These are phyloP conservation scores for Aspergillus sp. DNA, from an alignment of 2,329 filamentous ascomycete genomes.

Conservation along the genomic window DNA sequence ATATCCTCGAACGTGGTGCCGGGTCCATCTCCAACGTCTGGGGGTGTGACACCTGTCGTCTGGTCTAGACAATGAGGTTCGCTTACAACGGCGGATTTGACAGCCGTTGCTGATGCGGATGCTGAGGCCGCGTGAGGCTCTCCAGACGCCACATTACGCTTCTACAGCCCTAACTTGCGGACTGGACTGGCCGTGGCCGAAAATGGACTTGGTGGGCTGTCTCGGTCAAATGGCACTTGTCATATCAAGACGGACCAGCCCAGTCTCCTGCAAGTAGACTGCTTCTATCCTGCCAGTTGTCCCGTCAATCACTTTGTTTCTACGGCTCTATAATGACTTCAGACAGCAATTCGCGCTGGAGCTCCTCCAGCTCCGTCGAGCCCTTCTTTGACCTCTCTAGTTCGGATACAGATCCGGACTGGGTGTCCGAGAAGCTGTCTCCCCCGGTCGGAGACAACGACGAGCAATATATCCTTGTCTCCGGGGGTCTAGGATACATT, in stretches of 20 bases:
- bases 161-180: too few species aligned
- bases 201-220: neutral
- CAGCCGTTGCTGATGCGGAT: too few species aligned
- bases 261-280: too few species aligned
- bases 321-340: neutral
- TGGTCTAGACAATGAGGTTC: neutral
- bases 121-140: neutral
- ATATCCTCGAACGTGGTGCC: neutral
- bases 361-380: neutral
- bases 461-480: slow-evolving; percentile 39
- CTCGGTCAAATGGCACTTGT: too few species aligned
- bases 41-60: neutral
- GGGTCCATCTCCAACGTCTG: neutral
- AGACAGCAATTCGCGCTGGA: neutral
- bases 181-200: too few species aligned
- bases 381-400: neutral
- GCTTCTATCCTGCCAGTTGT: neutral
- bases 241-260: too few species aligned
- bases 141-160: neutral
- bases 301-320: neutral
- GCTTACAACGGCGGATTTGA: too few species aligned
- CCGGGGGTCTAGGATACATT: slow-evolving; percentile 41
- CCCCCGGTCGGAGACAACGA: neutral
- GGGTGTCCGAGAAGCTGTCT: neutral
- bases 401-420: neutral